Base-by-base conservation (phyloP, 2,329 filamentous ascomycete genomes). In the Aureobasidium sp. region DNA sequence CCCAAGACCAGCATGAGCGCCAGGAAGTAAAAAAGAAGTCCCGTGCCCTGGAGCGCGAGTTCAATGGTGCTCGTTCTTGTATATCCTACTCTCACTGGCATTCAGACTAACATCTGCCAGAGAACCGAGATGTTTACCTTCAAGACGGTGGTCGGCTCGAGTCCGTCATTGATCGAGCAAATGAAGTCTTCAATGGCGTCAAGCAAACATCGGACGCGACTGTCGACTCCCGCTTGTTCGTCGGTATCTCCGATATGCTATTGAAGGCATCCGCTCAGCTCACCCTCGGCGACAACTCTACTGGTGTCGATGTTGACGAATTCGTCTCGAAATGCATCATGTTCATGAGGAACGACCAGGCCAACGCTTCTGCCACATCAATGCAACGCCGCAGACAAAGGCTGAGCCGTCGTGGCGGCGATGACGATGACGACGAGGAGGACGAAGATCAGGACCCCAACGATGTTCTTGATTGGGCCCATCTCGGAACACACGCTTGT, bases 291-390 rank as follows among this genome's bases (percentile, higher is more conserved):
- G 87, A 88, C 68, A 77, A 82, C 1, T 84, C 85, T 2, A 85
- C 88, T 56, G 90, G 91, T 8, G 77, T 99, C 24, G 92, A 97
- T 69, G 81, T 95, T 0, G 92, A 97, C 64, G 90, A 96, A 68
- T 95, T 97, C 69, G 85, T 97, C 15, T 89, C 89, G 0, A 96
- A 95, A 74, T 93, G 89, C 72, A 91, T 95, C 63, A 84, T 83
- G 3, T 97, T 89, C 71, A 97, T 97, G 91, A 85, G 84, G 19
- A 70, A 73, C 24, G 81, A 83, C 39, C 33, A 31, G 5, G 45
- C 9, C 12, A 22, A 50, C 33, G 9, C 42, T 22, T 88, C 85
- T 3, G 78, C 64, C 6, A 48, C 64, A 6, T 61, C 65, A 22
- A 67, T 64, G 1, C 66, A 66, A 62, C 65, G 65, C n/a, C 64